phyloP scores from a whole-genome alignment of 148 eudicot genomes.

The Silene conica region DNA sequence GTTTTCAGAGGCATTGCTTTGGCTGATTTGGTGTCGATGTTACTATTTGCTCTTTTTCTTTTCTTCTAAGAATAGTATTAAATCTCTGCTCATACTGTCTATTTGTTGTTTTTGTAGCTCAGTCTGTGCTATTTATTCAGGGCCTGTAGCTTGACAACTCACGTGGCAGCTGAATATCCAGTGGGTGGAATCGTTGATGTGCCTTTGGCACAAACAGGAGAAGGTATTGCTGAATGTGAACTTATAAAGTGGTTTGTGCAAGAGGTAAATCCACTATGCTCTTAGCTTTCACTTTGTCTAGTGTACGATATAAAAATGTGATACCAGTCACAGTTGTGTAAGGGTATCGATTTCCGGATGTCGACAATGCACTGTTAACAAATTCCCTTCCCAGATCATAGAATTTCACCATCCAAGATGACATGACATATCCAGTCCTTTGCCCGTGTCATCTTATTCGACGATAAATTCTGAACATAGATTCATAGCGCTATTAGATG shows the following conservation, averaged over 20 bases:
- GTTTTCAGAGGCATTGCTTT: neutral
- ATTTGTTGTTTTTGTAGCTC: slow-evolving; percentile 32
- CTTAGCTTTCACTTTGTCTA: neutral
- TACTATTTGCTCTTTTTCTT: neutral
- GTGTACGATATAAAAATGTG: neutral
- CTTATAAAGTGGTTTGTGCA: slow-evolving; percentile 86
- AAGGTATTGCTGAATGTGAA: slow-evolving; percentile 94
- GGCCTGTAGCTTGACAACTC: slow-evolving; percentile 49
- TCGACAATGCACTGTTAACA: neutral
- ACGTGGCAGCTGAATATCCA: slow-evolving; percentile 38
- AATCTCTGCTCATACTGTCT: neutral
- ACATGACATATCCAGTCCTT: no score
- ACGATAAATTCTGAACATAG: neutral
- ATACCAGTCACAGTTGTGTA: neutral
- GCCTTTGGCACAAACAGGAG: slow-evolving; percentile 89
- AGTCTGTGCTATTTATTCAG: slow-evolving; percentile 27
- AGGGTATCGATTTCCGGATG: neutral
- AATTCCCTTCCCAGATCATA: neutral
- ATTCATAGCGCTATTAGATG: no score
- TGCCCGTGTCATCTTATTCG: neutral
- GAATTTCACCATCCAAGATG: neutral
- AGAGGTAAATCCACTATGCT: slow-evolving; percentile 46
- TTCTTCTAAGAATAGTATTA: neutral
- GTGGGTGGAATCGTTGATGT: slow-evolving; percentile 61
- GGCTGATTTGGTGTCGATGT: neutral